A percentile compares a stretch with the other conserved stretches of the same genome.
phyloP scores from a whole-genome alignment of 208 protist species.

The Novymonas esmeraldas region DNA sequence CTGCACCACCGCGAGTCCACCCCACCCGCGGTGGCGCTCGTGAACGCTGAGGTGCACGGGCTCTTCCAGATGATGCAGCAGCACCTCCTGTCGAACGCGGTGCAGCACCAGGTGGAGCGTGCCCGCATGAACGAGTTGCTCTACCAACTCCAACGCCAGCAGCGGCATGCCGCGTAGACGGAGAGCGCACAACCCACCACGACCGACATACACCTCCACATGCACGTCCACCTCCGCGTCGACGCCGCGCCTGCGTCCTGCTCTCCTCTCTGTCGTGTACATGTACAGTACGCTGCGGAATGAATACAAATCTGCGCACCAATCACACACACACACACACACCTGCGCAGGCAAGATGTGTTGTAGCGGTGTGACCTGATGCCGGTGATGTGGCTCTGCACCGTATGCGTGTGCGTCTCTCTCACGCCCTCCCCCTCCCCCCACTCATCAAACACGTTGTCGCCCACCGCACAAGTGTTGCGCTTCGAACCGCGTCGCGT shows the following conservation, averaged over 20 bases:
- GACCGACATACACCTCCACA: neutral
- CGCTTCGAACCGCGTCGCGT: too few relatives aligned
- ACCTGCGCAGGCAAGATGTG: too few relatives aligned
- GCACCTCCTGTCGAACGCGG: constrained; percentile 47
- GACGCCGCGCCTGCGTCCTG: constrained; percentile 1
- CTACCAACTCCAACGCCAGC: constrained; percentile 20
- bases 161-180: constrained; percentile 3
- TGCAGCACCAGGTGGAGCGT: constrained; percentile 57
- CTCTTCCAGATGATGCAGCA: constrained; percentile 53
- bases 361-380: too few relatives aligned
- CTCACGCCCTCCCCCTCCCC: neutral
- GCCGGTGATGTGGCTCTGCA: too few relatives aligned
- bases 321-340: neutral
- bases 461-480: neutral
- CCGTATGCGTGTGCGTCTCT: neutral
- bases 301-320: neutral
- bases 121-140: constrained; percentile 56
- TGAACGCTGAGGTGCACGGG: constrained; percentile 54
- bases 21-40: constrained; percentile 9
- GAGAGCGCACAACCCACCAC: neutral
- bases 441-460: neutral
- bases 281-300: neutral
- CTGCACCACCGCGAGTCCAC: constrained; percentile 1
- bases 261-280: too few relatives aligned
- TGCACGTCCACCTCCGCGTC: neutral